Evolutionary conservation across 73 alveolate genomes (phyloP).

Genomic region (Effrenium voratum): DNA sequence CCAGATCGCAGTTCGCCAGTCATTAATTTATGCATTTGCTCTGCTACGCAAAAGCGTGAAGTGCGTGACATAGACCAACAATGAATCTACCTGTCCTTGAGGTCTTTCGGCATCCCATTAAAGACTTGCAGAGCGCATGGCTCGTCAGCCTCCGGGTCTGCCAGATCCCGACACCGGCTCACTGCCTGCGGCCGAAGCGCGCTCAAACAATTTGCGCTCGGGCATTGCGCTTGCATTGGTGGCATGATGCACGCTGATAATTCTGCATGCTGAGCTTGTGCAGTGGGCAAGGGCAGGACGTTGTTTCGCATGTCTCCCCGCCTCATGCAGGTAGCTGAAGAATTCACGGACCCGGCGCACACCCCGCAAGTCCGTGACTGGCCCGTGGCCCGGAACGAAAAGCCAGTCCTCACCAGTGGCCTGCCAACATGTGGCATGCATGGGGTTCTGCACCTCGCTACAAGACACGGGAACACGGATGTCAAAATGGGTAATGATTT

Average conservation of each 20-base stretch:
- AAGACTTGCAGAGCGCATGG: slow-evolving; percentile 49
- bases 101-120: slow-evolving; percentile 50
- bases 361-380: slow-evolving; percentile 67
- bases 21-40: not conserved
- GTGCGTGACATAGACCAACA: not conserved
- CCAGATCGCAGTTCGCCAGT: too few species aligned
- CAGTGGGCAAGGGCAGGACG: too few species aligned
- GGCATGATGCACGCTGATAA: too few species aligned
- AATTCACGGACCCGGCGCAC: slow-evolving; percentile 57
- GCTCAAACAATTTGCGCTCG: not conserved
- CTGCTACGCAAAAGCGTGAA: not conserved
- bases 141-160: slow-evolving; percentile 42
- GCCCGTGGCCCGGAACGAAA: slow-evolving; percentile 93
- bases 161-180: slow-evolving; percentile 46
- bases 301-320: too few species aligned
- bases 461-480: not conserved
- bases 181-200: slow-evolving; percentile 21
- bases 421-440: not conserved
- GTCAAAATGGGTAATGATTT: not conserved
- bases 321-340: slow-evolving; percentile 76
- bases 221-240: too few species aligned
- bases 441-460: not conserved
- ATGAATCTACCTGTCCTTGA: not conserved
- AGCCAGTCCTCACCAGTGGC: slow-evolving; percentile 91
- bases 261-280: too few species aligned